Evolutionary conservation across 495 filamentous ascomycete species (phyloP), one percentile per base, ranked within the genome.

Genomic region (Hypoxylon intermedium): DNA sequence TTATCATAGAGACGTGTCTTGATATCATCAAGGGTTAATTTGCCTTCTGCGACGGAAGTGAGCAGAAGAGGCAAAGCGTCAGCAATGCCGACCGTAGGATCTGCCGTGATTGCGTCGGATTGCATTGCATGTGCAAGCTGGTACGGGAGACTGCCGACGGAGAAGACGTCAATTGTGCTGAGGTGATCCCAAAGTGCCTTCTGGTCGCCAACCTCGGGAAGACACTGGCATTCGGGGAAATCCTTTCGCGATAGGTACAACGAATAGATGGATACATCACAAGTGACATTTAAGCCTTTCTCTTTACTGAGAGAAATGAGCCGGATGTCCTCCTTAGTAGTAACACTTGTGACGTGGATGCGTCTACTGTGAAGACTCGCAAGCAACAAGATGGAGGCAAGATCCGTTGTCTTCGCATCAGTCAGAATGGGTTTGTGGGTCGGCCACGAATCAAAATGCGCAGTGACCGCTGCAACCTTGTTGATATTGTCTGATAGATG

Each of bases 401-500:
- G 79, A 64, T 94, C 89, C 13, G 87, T 91, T 28, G 88, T 88
- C 77, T 89, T 91, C 24, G 90, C 90, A 74, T 94, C 90, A 6
- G 90, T 93, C 70, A 94, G 81, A 67, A 94, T 89, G 28, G 90
- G 89, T 75, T 94, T 94, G 76, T 85, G 87, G 2, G 79, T 79
- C 20, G 90, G 90, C 90, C 90, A 94, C 16, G 85, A 82, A 47
- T 84, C 86, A 60, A 94, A 93, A 75, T 94, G 90, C 45, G 84
- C 86, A 55, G 88, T 89, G 41, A 93, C 88, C 3, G 89, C 85
- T 13, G 90, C 88, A 33, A 93, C 90, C 76, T 91, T 91, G 80
- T 85, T 92, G 73, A 94, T 92, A 69, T 92, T 93, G 60, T 88
- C 89, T 16, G 89, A 90, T 6, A 92, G 75, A 68, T 93, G 89